Conservation (phyloP, 257 asterid species). For the Nicotiana undulata region DNA sequence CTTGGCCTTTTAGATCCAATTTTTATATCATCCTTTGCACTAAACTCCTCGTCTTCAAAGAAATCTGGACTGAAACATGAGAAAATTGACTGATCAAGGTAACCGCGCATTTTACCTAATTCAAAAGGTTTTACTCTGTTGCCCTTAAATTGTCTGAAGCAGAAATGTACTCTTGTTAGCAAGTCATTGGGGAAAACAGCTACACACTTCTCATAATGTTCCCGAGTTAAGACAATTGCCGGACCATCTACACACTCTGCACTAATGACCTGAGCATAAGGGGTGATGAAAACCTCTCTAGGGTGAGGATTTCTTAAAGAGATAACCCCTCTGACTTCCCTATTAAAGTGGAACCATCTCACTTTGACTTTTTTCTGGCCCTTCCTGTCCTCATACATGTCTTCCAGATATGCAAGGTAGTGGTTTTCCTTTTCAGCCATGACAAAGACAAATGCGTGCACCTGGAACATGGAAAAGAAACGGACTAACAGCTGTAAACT, state of each 20-base stretch:
- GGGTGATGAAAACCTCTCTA: slow-evolving; percentile 86
- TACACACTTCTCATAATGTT: slow-evolving; percentile 78
- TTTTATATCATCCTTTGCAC: slow-evolving; percentile 65
- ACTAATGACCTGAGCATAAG: slow-evolving; percentile 83
- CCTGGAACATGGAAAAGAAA: slow-evolving; percentile 32
- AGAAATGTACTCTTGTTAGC: slow-evolving; percentile 66
- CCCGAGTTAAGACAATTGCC: slow-evolving; percentile 72
- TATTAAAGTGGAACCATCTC: slow-evolving; percentile 91
- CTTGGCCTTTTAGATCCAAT: slow-evolving; percentile 68
- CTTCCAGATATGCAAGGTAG: slow-evolving; percentile 84
- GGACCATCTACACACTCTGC: slow-evolving; percentile 98
- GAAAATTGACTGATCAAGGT: slow-evolving; percentile 71
- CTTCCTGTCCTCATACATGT: slow-evolving; percentile 96
- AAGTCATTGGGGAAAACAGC: slow-evolving; percentile 72
- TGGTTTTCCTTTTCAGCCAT: slow-evolving; percentile 95
- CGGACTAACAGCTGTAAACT: background rate
- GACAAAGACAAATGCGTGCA: slow-evolving; percentile 77
- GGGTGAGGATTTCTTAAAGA: slow-evolving; percentile 66
- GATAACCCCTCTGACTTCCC: slow-evolving; percentile 75
- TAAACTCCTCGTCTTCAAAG: slow-evolving; percentile 76
- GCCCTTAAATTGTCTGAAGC: slow-evolving; percentile 81
- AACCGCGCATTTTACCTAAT: slow-evolving; percentile 70
- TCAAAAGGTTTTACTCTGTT: slow-evolving; percentile 78
- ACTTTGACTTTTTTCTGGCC: slow-evolving; percentile 91
- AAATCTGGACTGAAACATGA: slow-evolving; percentile 89